Percentiles rank a stretch among this genome's conserved stretches.
These are phyloP conservation scores for Pichia rugopelliculosa DNA, from an alignment of 805 yeast genomes.

Conservation along the genomic window DNA sequence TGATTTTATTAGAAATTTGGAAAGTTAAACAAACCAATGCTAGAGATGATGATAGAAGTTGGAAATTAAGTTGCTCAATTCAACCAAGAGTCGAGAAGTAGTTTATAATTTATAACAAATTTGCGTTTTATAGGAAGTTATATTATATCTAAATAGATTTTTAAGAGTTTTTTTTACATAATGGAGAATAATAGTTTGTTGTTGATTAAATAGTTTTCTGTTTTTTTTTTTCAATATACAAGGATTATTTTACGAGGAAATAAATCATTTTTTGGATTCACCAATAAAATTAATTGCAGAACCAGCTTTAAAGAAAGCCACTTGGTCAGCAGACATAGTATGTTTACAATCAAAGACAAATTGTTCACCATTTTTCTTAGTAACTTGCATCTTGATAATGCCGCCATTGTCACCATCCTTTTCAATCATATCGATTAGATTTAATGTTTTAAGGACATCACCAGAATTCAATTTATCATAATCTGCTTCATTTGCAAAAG, in stretches of 20 bases:
- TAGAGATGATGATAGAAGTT: slow-evolving; percentile 59
- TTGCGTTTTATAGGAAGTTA: neutral
- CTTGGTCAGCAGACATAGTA: slow-evolving; percentile 95
- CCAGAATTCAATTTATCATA: slow-evolving; percentile 75
- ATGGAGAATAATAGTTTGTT: slow-evolving; percentile 3
- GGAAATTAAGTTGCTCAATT: slow-evolving; percentile 60
- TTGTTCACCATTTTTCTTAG: slow-evolving; percentile 63
- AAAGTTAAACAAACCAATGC: slow-evolving; percentile 54
- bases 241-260: neutral
- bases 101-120: neutral
- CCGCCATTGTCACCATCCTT: slow-evolving; percentile 90
- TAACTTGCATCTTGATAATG: slow-evolving; percentile 57
- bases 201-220: neutral
- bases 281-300: slow-evolving; percentile 87
- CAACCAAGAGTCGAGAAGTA: slow-evolving; percentile 39
- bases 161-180: neutral
- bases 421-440: slow-evolving; percentile 66
- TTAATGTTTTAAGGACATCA: slow-evolving; percentile 70
- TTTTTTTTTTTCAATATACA: neutral
- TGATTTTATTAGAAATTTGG: slow-evolving; percentile 63
- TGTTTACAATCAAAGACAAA: slow-evolving; percentile 76
- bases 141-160: neutral
- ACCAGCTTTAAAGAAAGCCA: slow-evolving; percentile 94
- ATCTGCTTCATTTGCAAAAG: slow-evolving; percentile 84
- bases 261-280: slow-evolving; percentile 20